A percentile compares a stretch with the other conserved stretches of the same genome.
Conservation (phyloP, 768 basidiomycete species). For the Tylopilus plumbeoviolaceoides region DNA sequence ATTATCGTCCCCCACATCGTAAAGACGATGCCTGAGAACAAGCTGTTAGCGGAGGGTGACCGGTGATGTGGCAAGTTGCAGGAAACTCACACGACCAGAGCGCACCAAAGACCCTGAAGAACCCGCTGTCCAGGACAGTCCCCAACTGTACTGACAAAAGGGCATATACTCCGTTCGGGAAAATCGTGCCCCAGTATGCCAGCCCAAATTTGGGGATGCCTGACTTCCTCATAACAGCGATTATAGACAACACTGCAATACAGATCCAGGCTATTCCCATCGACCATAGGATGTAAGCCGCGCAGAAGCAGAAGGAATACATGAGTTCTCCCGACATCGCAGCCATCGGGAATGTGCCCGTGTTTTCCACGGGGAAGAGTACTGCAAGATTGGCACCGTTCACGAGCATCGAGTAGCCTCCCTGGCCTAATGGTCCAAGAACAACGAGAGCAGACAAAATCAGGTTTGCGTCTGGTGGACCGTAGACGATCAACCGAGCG, state of each 20-base stretch:
- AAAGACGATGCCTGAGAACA: slow-evolving; percentile 36
- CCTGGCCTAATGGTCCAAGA: slow-evolving; percentile 53
- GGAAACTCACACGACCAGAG: slow-evolving; percentile 45
- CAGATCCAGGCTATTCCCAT: slow-evolving; percentile 51
- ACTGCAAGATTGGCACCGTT: slow-evolving; percentile 37
- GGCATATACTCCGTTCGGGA: slow-evolving; percentile 53
- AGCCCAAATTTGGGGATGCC: slow-evolving; percentile 40
- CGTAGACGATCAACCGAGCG: slow-evolving; percentile 39
- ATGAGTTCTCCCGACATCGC: slow-evolving; percentile 38
- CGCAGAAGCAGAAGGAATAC: slow-evolving; percentile 42
- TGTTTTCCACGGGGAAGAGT: slow-evolving; percentile 31
- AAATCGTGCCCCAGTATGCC: slow-evolving; percentile 53
- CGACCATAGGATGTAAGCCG: slow-evolving; percentile 49
- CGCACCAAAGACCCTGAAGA: slow-evolving; percentile 51
- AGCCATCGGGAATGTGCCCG: slow-evolving; percentile 30
- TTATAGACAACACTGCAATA: slow-evolving; percentile 41
- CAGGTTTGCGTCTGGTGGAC: slow-evolving; percentile 37
- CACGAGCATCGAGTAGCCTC: slow-evolving; percentile 42
- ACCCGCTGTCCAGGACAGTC: slow-evolving; percentile 42
- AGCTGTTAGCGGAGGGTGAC: background rate
- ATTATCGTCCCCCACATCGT: slow-evolving; percentile 40
- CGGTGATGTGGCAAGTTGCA: background rate
- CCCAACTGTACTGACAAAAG: slow-evolving; percentile 49
- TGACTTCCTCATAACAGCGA: slow-evolving; percentile 29
- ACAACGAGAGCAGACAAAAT: slow-evolving; percentile 45